A percentile compares a stretch with the other conserved stretches of the same genome.
phyloP scores from a whole-genome alignment of 345 rosid genomes.

The Chamaenerion angustifolium region DNA sequence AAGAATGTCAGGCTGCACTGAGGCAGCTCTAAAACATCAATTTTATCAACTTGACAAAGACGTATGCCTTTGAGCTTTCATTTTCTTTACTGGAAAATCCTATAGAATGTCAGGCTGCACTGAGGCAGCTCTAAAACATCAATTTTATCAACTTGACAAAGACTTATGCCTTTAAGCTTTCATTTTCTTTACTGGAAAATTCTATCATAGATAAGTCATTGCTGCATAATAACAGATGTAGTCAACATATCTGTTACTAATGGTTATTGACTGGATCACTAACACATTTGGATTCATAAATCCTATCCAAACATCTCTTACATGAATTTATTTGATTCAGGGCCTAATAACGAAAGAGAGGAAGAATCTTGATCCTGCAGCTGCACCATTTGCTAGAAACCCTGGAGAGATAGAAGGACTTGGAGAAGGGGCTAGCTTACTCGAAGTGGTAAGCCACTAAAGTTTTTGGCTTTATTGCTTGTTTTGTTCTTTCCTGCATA shows the following conservation, averaged over 20 bases:
- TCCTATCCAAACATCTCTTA: too few relatives aligned
- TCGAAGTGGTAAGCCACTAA: slow-evolving; percentile 64
- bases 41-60: slow-evolving; percentile 87
- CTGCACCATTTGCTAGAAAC: slow-evolving; percentile 69
- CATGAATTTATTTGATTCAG: slow-evolving; percentile 24
- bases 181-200: not conserved
- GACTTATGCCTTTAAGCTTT: slow-evolving; percentile 41
- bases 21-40: slow-evolving; percentile 30
- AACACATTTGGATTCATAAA: too few relatives aligned
- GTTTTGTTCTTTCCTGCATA: too few relatives aligned
- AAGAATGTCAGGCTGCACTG: slow-evolving; percentile 62
- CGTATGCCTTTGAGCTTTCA: slow-evolving; percentile 28
- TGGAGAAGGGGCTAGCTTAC: slow-evolving; percentile 67
- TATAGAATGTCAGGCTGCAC: slow-evolving; percentile 67
- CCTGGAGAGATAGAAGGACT: slow-evolving; percentile 50
- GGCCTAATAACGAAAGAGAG: slow-evolving; percentile 92
- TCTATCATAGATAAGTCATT: slow-evolving; percentile 1
- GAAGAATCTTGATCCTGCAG: slow-evolving; percentile 76
- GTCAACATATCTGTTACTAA: not conserved
- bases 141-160: slow-evolving; percentile 75
- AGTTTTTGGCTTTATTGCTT: too few relatives aligned
- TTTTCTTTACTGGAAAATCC: too few relatives aligned
- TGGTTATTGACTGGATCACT: too few relatives aligned
- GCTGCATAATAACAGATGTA: not conserved
- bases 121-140: slow-evolving; percentile 31